A percentile compares a stretch with the other conserved stretches of the same genome.
phyloP scores from a whole-genome alignment of 179 eudicot species.

The Sideroxylon spinosum region DNA sequence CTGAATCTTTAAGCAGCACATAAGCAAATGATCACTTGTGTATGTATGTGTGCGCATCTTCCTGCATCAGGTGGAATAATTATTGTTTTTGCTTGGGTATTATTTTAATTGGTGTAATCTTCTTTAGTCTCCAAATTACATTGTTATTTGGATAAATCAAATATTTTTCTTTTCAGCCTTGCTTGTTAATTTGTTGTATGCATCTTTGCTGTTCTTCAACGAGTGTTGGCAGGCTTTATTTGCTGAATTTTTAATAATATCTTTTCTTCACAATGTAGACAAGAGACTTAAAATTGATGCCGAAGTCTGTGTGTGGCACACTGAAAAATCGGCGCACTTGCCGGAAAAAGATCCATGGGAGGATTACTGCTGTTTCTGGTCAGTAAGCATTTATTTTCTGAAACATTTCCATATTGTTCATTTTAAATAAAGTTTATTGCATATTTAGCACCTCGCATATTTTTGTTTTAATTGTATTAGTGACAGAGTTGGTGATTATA shows the following conservation, averaged over 20 bases:
- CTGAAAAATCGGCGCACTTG: slow-evolving; percentile 62
- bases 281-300: slow-evolving; percentile 71
- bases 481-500: not conserved
- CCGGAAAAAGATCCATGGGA: slow-evolving; percentile 72
- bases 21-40: no score
- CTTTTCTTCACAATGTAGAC: slow-evolving; percentile 42
- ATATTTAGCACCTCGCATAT: not conserved
- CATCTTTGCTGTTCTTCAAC: not conserved
- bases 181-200: not conserved
- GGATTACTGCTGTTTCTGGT: slow-evolving; percentile 72
- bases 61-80: no score
- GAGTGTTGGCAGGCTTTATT: not conserved
- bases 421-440: not conserved
- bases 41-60: no score
- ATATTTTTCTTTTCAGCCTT: not conserved
- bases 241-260: not conserved
- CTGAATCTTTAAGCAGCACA: no score
- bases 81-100: not conserved
- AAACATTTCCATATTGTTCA: not conserved
- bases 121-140: not conserved
- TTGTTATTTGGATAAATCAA: not conserved
- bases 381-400: slow-evolving; percentile 18
- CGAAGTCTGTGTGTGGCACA: slow-evolving; percentile 44
- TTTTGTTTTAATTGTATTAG: not conserved
- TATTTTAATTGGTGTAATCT: not conserved